These are phyloP conservation scores for Cladosporium sp. DNA, from an alignment of 2,329 filamentous ascomycete genomes.

Conservation along the genomic window DNA sequence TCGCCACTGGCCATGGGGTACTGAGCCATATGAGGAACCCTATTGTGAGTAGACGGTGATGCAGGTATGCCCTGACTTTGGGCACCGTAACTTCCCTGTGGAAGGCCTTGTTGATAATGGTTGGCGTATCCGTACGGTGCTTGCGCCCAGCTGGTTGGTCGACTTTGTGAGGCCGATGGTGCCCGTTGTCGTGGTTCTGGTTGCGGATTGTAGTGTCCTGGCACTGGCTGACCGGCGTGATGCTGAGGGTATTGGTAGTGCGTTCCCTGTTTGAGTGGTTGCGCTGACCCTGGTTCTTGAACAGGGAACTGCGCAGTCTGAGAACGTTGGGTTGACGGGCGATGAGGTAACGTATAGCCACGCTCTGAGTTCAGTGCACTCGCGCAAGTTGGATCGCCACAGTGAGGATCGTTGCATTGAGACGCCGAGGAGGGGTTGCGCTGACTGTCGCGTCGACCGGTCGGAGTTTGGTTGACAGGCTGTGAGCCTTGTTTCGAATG, in stretches of 20 bases:
- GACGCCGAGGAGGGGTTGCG: constrained; percentile 24
- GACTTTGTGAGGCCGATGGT: constrained; percentile 21
- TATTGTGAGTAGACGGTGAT: constrained; percentile 31
- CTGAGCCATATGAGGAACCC: constrained; percentile 16
- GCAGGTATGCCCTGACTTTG: constrained; percentile 27
- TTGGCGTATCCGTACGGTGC: not conserved
- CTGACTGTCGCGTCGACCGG: constrained; percentile 29
- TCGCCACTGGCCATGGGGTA: constrained; percentile 2
- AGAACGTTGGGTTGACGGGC: constrained; percentile 15
- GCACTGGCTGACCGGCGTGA: not conserved
- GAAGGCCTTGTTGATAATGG: not conserved
- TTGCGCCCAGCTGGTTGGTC: constrained; percentile 29
- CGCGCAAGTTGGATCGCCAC: constrained; percentile 38
- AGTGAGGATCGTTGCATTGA: constrained; percentile 53
- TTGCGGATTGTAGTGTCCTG: constrained; percentile 1
- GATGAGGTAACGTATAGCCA: constrained; percentile 27
- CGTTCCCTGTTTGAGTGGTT: constrained; percentile 21
- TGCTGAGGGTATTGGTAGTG: constrained; percentile 24
- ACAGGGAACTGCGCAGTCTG: constrained; percentile 24
- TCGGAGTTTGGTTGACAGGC: constrained; percentile 22
- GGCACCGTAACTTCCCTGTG: constrained; percentile 13
- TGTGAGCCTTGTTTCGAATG: not conserved
- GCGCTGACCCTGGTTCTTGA: constrained; percentile 18
- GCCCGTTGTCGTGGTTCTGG: constrained; percentile 22
- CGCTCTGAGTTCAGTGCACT: constrained; percentile 26